phyloP scores from a whole-genome alignment of 345 rosid genomes.

The Excoecaria agallocha region DNA sequence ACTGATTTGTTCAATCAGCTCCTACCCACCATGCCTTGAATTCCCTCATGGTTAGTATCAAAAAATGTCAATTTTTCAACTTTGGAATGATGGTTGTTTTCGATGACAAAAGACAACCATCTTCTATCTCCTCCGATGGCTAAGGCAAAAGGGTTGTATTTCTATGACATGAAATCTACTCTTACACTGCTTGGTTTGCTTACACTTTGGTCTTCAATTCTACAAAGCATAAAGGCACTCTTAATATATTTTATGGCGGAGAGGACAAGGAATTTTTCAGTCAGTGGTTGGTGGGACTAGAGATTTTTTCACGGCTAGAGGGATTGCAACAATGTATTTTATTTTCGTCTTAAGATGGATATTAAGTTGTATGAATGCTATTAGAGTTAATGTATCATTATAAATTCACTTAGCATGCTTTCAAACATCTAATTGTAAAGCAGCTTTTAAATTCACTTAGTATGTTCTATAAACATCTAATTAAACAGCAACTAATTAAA shows the following conservation, averaged over 20 bases:
- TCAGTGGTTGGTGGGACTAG: constrained; percentile 71
- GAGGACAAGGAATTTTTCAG: constrained; percentile 59
- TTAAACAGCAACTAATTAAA: too few relatives aligned
- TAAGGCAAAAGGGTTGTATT: constrained; percentile 64
- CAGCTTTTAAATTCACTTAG: too few relatives aligned
- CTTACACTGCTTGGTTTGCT: constrained; percentile 47
- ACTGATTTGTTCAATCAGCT: constrained; percentile 74
- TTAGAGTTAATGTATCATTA: too few relatives aligned
- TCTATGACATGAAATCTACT: constrained; percentile 53
- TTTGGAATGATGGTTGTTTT: constrained; percentile 54
- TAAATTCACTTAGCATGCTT: too few relatives aligned
- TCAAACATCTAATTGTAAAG: too few relatives aligned
- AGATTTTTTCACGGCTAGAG: constrained; percentile 78
- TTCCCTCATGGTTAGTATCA: constrained; percentile 59
- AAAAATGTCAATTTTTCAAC: background rate
- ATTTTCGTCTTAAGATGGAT: too few relatives aligned
- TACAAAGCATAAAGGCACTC: constrained; percentile 49
- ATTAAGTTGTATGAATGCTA: too few relatives aligned
- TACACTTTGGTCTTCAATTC: constrained; percentile 65
- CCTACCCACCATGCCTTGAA: constrained; percentile 92
- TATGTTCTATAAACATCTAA: too few relatives aligned
- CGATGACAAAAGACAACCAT: constrained; percentile 45
- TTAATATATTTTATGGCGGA: constrained; percentile 53
- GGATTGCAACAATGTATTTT: constrained; percentile 61
- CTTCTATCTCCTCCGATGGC: constrained; percentile 46